Evolutionary conservation across 169 alveolate species (phyloP), one percentile per base, ranked within the genome.

Genomic region (Plasmodium chabaudi): DNA sequence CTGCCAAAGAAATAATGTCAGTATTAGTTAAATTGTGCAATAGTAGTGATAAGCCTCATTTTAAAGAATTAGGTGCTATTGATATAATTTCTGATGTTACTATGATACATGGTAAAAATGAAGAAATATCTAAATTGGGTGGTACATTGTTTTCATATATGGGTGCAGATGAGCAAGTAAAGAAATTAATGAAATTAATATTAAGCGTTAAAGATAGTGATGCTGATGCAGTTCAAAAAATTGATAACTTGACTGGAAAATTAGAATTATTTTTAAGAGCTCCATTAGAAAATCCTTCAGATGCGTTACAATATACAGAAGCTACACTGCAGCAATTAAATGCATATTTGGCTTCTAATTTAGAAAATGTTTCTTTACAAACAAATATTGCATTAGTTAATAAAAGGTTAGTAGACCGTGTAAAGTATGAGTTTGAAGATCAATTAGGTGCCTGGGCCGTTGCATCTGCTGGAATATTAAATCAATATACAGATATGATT

Each of bases 391-490:
- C 94, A 25, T 67, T 88, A 69, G 93, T 94, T 44, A 82, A 95
- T 42, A 82, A 95, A 56, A 21, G 96, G 64, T 72, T 94, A 34
- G 89, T 94, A 61, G 95, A 94, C 77, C 72, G 95, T n/a, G 95
- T 75, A 21, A 89, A 87, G 69, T 92, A 95, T 68, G 97, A 95
- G 70, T 88, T 91, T 59, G 97, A 96, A 72, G 98, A 96, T 75
- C 96, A 95, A n/a, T 95, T 94, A 69, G 98, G 98, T 9, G 96
- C 98, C 10, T 96, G 98, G 98, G 97, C 97, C 0, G 97, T 96
- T 9, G 97, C 98, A 5, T 92, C 96, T 56, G 92, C 97, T 7
- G 96, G 96, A 25, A 90, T 94, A 92, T 84, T 96, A 87, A 94
- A 95, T 49, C 97, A 94, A 91, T 82, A 94, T 46, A 93, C 90